phyloP scores from a whole-genome alignment of 805 yeast species.

The Yamadazyma takamatsuzukensis region DNA sequence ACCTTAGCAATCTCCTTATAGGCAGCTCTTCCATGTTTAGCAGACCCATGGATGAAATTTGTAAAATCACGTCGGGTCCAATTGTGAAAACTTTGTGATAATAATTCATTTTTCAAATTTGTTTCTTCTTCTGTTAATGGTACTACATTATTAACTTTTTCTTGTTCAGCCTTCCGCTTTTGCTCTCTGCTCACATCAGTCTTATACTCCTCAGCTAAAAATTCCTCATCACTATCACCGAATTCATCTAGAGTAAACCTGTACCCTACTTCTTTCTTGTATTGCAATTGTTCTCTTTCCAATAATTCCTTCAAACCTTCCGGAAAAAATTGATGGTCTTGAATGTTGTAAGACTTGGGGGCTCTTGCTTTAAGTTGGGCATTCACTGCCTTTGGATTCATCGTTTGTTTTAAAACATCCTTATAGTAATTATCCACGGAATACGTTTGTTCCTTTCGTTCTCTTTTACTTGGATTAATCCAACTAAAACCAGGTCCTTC shows the following conservation, averaged over 20 bases:
- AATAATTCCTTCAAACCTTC: slow-evolving; percentile 48
- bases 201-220: slow-evolving; percentile 45
- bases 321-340: slow-evolving; percentile 74
- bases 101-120: slow-evolving; percentile 45
- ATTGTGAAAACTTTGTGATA: slow-evolving; percentile 56
- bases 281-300: slow-evolving; percentile 62
- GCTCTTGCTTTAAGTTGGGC: slow-evolving; percentile 40
- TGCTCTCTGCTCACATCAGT: slow-evolving; percentile 35
- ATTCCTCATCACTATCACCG: slow-evolving; percentile 52
- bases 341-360: slow-evolving; percentile 61
- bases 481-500: slow-evolving; percentile 47
- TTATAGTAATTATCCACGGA: slow-evolving; percentile 74
- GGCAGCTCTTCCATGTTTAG: slow-evolving; percentile 59
- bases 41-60: slow-evolving; percentile 65
- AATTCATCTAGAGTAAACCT: slow-evolving; percentile 58
- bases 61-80: slow-evolving; percentile 80
- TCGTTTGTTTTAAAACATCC: slow-evolving; percentile 51
- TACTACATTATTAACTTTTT: slow-evolving; percentile 49
- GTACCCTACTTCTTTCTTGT: slow-evolving; percentile 56
- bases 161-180: slow-evolving; percentile 46
- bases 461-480: slow-evolving; percentile 75
- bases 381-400: slow-evolving; percentile 10
- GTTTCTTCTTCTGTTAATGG: slow-evolving; percentile 66
- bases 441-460: slow-evolving; percentile 74
- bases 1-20: slow-evolving; percentile 48